Evolutionary conservation across 176 grass and related monocot species (phyloP).

Genomic region (Tillandsia leiboldiana): DNA sequence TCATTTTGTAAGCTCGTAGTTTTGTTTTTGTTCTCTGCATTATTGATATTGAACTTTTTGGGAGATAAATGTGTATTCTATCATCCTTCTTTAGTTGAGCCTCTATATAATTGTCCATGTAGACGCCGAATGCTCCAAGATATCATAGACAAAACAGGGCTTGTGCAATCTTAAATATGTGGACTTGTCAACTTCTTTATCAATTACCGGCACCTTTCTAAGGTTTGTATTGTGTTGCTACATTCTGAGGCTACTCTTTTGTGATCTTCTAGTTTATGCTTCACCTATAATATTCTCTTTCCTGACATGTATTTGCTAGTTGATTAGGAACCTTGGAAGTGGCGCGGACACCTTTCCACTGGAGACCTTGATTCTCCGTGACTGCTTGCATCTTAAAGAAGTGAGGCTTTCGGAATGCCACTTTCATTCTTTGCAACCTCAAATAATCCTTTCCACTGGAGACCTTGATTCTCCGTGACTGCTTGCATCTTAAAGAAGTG

Average conservation of each 20-base stretch:
- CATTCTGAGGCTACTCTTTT: background rate
- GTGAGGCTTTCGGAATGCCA: background rate
- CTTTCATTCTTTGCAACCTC: background rate
- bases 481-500: constrained; percentile 25
- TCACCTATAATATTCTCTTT: background rate
- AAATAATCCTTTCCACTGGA: constrained; percentile 4
- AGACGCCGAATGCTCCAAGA: too few relatives aligned
- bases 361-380: constrained; percentile 18
- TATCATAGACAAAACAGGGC: too few relatives aligned
- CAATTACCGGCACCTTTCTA: too few relatives aligned
- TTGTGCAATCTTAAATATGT: too few relatives aligned
- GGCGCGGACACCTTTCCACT: constrained; percentile 8
- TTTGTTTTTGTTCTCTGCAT: background rate
- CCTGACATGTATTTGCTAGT: constrained; percentile 8
- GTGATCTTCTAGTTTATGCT: background rate
- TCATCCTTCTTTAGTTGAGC: too few relatives aligned
- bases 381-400: constrained; percentile 25
- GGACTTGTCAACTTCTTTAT: too few relatives aligned
- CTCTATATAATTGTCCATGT: too few relatives aligned
- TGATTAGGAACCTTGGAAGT: constrained; percentile 17
- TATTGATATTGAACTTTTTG: background rate
- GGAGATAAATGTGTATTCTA: background rate
- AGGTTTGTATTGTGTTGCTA: too few relatives aligned
- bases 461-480: constrained; percentile 18
- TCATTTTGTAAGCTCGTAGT: constrained; percentile 26